phyloP scores from a whole-genome alignment of 495 filamentous ascomycete genomes.

The Amniculicola lignicola region DNA sequence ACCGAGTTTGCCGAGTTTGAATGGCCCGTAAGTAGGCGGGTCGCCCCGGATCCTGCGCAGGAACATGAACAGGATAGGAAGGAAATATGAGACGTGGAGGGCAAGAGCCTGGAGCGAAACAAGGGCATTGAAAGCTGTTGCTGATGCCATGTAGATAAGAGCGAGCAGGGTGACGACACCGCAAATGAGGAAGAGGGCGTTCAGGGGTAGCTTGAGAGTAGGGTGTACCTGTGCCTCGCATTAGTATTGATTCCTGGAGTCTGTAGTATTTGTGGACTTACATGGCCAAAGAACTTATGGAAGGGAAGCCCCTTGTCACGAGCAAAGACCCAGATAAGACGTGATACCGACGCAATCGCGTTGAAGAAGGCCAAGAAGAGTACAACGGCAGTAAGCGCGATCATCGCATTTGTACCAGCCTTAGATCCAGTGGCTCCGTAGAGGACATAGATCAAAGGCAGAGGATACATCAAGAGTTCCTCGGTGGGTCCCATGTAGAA shows the following conservation, averaged over 20 bases:
- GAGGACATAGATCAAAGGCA: slow-evolving; percentile 26
- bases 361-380: slow-evolving; percentile 25
- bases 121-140: slow-evolving; percentile 37
- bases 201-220: slow-evolving; percentile 41
- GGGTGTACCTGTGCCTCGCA: slow-evolving; percentile 34
- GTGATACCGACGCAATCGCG: slow-evolving; percentile 31
- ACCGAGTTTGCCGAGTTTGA: slow-evolving; percentile 25
- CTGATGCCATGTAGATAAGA: slow-evolving; percentile 34
- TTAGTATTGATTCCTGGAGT: background rate
- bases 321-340: slow-evolving; percentile 32
- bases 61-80: slow-evolving; percentile 48
- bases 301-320: slow-evolving; percentile 33
- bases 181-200: slow-evolving; percentile 44
- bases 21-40: slow-evolving; percentile 24
- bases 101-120: slow-evolving; percentile 30
- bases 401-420: slow-evolving; percentile 19
- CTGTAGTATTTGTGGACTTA: slow-evolving; percentile 11
- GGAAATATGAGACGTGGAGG: slow-evolving; percentile 31
- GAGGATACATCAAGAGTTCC: background rate
- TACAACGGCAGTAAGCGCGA: slow-evolving; percentile 9
- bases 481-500: slow-evolving; percentile 27
- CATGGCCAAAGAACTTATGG: slow-evolving; percentile 30
- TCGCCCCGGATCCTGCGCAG: slow-evolving; percentile 45
- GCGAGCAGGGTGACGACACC: slow-evolving; percentile 42
- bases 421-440: slow-evolving; percentile 26